Evolutionary conservation across 148 eudicot species (phyloP), one percentile per base, ranked within the genome.

Genomic region (Fallopia convolvulus): DNA sequence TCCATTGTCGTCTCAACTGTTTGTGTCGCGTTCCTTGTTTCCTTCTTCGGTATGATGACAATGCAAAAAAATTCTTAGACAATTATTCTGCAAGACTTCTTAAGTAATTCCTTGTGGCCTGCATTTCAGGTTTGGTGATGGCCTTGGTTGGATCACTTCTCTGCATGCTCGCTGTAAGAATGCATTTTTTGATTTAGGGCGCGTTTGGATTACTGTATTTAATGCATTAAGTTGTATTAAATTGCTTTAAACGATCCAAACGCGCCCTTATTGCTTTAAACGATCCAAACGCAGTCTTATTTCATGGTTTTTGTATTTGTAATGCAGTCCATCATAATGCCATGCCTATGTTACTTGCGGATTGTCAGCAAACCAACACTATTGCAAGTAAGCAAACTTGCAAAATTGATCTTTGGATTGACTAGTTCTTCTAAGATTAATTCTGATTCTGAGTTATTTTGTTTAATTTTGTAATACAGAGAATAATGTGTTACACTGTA

Each of bases 121-220:
- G 10, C 46, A 21, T 77, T 83, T 77, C 88, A 92, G 97, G 93
- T 81, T 83, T 86, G 55, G 86, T 92, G 81, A 92, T 92, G 97
- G 86, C 97, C 61, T 80, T 92, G n/a, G 75, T 89, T 42, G 97
- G 97, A 70, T 92, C 97, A 30, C 82, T 92, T 76, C 72, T 92
- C 66, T 84, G 97, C 70, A 53, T 88, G 61, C 88, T 92, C 47
- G 82, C 88, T 80, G 97, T 92, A 84, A 63, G 52, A 33, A 4
- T n/a, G 36, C 18, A 1, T 61, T 30, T 20, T 11, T 20, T 11
- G 47, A 44, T 10, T 8, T 44, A 44, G 47, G 8, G 8, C 0
- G 10, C 47, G 7, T 44, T 44, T 44, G 47, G 47, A 44, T 44
- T 41, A 9, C 10, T 0, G 39, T 36, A 36, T 36, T 36, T 36